Conservation (phyloP, 2,329 filamentous ascomycete genomes). For the Colletotrichum destructivum region DNA sequence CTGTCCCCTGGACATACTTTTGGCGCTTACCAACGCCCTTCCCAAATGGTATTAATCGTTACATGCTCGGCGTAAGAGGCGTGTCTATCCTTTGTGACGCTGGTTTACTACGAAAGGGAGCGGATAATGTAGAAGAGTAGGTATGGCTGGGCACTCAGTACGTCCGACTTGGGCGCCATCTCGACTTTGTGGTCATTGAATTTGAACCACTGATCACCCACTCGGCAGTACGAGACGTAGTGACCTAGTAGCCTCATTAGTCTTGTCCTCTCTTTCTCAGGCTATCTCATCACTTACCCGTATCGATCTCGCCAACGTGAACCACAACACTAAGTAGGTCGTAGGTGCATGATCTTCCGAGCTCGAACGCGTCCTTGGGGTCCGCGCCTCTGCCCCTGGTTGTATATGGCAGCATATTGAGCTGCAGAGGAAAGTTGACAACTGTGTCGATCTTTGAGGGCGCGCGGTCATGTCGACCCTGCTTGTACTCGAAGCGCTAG, state of each 20-base stretch:
- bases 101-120: slow-evolving; percentile 66
- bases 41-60: neutral
- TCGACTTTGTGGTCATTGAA: slow-evolving; percentile 97
- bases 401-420: slow-evolving; percentile 94
- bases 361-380: slow-evolving; percentile 65
- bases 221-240: slow-evolving; percentile 45
- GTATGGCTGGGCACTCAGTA: slow-evolving; percentile 89
- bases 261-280: slow-evolving; percentile 10
- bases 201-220: slow-evolving; percentile 81
- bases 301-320: slow-evolving; percentile 93
- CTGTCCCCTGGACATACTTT: neutral
- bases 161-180: slow-evolving; percentile 85
- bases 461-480: slow-evolving; percentile 74
- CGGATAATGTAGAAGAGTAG: slow-evolving; percentile 88
- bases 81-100: neutral
- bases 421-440: slow-evolving; percentile 86
- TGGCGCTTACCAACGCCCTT: slow-evolving; percentile 9
- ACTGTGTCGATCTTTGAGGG: slow-evolving; percentile 91
- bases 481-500: slow-evolving; percentile 81
- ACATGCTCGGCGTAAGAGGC: slow-evolving; percentile 5
- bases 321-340: slow-evolving; percentile 92
- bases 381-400: slow-evolving; percentile 72
- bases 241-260: slow-evolving; percentile 72
- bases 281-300: slow-evolving; percentile 78
- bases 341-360: slow-evolving; percentile 81